Base-by-base conservation (phyloP, 164 flowering plant species). In the Vitis rupestris region DNA sequence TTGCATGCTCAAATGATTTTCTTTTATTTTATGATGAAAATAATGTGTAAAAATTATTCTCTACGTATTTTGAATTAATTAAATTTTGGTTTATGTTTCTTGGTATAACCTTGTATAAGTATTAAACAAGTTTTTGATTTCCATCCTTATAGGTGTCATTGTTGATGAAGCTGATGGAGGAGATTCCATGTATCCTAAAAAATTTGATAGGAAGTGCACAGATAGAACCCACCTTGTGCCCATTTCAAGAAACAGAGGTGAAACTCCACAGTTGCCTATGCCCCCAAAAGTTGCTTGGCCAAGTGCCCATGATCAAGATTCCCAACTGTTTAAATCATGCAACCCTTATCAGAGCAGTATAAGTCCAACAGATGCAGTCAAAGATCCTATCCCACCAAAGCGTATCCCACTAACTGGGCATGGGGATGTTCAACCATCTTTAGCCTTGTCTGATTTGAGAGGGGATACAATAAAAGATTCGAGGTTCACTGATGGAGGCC, bases 401-500 rank as follows among this genome's bases (percentile, higher is more conserved):
- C 76, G 62, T 53, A 62, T 81, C 58, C 82, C 81, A 48, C 80
- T 78, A 29, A 37, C 59, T 70, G 78, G 73, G 50, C 79, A 54
- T 61, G 69, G 76, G 72, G 83, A 75, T 60, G 54, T 59, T 59
- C 83, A 75, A 49, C 79, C 77, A 60, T 37, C 65, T 64, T 51
- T 74, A 30, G 68, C 71, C 29, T 47, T 76, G 19, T 29, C 79
- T 53, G 74, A 79, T 77, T 78, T 69, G 65, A 80, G 81, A 17
- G 59, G 69, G 59, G 78, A 79, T 74, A 57, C 75, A 55, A 29
- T 15, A 55, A 79, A 74, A 67, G 85, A 80, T 68, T 29, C 23
- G 23, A 82, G 82, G 65, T 80, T 73, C 72, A 16, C 51, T 47
- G 87, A 75, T 47, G 82, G 79, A 62, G 61, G 76, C 72, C 85